phyloP scores from a whole-genome alignment of 2,329 filamentous ascomycete genomes.

The Decorospora gaudefroyi region DNA sequence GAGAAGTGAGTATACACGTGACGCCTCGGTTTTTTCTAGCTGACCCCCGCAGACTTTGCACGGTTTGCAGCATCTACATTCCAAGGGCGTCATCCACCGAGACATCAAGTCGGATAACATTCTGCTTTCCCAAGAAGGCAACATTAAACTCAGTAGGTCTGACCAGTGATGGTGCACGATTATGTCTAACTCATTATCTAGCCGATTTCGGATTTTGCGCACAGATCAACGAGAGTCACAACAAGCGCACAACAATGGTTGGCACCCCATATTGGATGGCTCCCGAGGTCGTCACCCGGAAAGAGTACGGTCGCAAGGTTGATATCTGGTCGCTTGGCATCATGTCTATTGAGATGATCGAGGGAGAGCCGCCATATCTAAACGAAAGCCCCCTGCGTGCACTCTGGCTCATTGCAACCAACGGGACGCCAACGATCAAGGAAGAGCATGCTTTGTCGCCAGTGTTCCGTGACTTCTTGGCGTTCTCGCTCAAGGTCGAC shows the following conservation, averaged over 20 bases:
- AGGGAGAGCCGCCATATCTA: conserved; percentile 94
- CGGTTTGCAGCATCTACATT: conserved; percentile 92
- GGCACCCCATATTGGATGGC: conserved; percentile 99
- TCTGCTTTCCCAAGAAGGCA: conserved; percentile 86
- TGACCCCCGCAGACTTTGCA: conserved; percentile 67
- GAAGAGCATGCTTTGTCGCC: conserved; percentile 81
- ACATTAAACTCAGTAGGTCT: conserved; percentile 90
- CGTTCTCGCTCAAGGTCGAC: conserved; percentile 93
- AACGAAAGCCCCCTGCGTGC: conserved; percentile 93
- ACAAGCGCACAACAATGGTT: conserved; percentile 98
- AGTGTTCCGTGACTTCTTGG: conserved; percentile 88
- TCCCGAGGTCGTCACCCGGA: conserved; percentile 93
- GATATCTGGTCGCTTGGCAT: conserved; percentile 99
- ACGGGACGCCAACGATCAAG: conserved; percentile 93
- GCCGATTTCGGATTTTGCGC: conserved; percentile 99
- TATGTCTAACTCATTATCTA: conserved; percentile 46
- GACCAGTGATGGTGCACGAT: neutral
- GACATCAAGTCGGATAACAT: conserved; percentile 99
- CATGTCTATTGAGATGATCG: conserved; percentile 99
- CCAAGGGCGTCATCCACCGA: conserved; percentile 95
- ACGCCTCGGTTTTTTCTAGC: conserved; percentile 1
- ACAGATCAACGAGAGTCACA: conserved; percentile 95
- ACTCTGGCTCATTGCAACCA: conserved; percentile 94
- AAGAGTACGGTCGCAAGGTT: conserved; percentile 97
- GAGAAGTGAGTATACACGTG: conserved; percentile 65